Conservation (phyloP, 129 eudicot genomes). For the Flaveria sonorensis region DNA sequence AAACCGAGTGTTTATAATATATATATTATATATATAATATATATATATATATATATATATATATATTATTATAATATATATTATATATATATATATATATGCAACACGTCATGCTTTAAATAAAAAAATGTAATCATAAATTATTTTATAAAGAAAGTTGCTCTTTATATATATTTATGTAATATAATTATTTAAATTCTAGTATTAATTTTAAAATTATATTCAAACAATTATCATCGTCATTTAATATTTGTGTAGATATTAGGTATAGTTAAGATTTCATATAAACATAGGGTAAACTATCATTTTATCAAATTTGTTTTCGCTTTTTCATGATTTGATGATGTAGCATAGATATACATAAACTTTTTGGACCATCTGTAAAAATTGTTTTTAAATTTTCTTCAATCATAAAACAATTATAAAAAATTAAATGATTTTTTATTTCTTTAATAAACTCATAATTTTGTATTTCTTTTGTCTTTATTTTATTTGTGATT, state of each 20-base stretch:
- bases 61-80: no score
- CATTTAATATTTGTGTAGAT: not conserved
- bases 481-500: no score
- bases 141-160: not conserved
- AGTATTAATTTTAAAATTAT: not conserved
- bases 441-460: not conserved
- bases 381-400: not conserved
- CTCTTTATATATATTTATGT: no score
- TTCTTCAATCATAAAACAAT: not conserved
- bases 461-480: not conserved
- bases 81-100: no score
- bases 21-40: no score
- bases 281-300: not conserved
- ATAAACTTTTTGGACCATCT: not conserved
- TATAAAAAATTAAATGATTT: not conserved
- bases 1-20: no score
- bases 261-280: constrained; percentile 9
- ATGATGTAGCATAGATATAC: not conserved
- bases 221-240: constrained; percentile 1
- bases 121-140: no score
- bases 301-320: not conserved
- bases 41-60: no score
- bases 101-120: no score
- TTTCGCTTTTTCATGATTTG: not conserved
- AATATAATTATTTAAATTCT: not conserved